Evolutionary conservation across 768 basidiomycete genomes (phyloP).

Genomic region (Russula earlei): DNA sequence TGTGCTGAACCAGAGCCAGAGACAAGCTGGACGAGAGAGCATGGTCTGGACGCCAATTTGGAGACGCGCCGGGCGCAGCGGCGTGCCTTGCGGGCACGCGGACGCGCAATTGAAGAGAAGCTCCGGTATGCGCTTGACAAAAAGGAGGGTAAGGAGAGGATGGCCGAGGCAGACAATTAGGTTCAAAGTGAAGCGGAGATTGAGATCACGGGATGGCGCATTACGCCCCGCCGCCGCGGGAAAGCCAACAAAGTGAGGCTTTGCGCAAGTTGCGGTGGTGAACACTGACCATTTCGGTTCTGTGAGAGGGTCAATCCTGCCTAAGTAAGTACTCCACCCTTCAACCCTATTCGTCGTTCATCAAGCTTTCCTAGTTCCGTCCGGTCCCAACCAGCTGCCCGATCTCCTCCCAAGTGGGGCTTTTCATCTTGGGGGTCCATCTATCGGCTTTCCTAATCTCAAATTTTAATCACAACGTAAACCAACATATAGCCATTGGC

Average conservation of each 20-base stretch:
- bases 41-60: background rate
- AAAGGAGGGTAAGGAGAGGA: too few species aligned
- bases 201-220: too few species aligned
- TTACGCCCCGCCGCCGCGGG: too few species aligned
- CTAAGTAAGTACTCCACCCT: background rate
- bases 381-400: background rate
- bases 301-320: background rate
- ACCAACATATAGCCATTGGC: background rate
- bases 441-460: background rate
- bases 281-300: too few species aligned
- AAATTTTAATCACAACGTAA: background rate
- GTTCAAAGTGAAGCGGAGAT: too few species aligned
- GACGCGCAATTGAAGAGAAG: constrained; percentile 7
- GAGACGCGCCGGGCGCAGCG: background rate
- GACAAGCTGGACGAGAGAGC: background rate
- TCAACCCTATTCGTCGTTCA: background rate
- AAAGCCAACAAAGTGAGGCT: too few species aligned
- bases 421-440: background rate
- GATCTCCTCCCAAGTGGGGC: background rate
- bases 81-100: constrained; percentile 8
- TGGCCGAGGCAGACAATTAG: too few species aligned
- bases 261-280: too few species aligned
- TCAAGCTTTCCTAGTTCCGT: background rate
- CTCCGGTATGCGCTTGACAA: constrained; percentile 1
- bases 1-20: background rate